Base-by-base conservation (phyloP, 352 stramenopile species). In the Phytophthora ramorum region DNA sequence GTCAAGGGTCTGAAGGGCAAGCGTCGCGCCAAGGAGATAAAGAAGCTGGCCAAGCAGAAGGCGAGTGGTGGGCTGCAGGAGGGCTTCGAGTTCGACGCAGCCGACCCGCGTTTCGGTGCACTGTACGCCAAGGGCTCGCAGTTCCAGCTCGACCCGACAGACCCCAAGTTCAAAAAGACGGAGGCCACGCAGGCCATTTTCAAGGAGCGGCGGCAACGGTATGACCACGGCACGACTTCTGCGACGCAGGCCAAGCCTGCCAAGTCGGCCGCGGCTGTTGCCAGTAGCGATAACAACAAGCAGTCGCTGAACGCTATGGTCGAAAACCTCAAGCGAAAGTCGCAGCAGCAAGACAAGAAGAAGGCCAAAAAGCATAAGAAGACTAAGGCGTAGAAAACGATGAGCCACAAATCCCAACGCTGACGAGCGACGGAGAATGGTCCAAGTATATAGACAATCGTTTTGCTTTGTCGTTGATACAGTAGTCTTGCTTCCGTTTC, bases 241-340 rank as follows among this genome's bases (percentile, higher is more conserved):
- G 28, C 48, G 6, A 28, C 22, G 22, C 34, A 60, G 17, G 13
- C 49, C 7, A 48, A 47, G 30, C 30, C 51, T 40, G 40, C 16
- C n/a, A 57, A 70, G 61, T 12, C 57, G 26, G 43, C 71, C 6
- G 35, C 54, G 46, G 56, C 56, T 17, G 24, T 47, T 30, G 41
- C 17, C 8, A 30, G 12, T 1, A 57, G 8, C 7, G 65, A 71
- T 5, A 66, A 64, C 20, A 58, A 53, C 10, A 89, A 83, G 43
- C 69, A 71, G 35, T 73, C 82, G 22, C 70, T 95, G 13, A 83
- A 83, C 41, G 71, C 73, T 4, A 90, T 95, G 74, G 87, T 95
- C 7, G 85, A 91, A 61, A 93, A 90, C 58, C 69, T 95, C 41
- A 95, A 95, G 73, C 84, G 87, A 57, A 95, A 95, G 75, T 77